phyloP scores from a whole-genome alignment of 225 moss, liverwort and hornwort genomes.

The Sphagnum contortum region DNA sequence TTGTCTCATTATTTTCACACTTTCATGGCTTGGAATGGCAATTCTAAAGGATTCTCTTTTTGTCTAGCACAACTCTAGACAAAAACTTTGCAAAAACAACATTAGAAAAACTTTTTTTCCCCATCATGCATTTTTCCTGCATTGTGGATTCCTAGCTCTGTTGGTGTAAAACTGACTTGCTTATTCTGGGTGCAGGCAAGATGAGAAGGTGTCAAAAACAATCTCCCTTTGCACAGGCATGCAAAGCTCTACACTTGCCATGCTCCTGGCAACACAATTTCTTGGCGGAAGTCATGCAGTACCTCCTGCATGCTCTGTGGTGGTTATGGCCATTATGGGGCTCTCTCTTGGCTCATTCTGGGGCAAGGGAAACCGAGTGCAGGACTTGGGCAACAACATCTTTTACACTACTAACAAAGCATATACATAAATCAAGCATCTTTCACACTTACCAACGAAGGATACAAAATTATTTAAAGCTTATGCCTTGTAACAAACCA shows the following conservation, averaged over 20 bases:
- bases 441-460: no score
- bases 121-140: no score
- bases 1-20: no score
- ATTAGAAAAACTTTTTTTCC: no score
- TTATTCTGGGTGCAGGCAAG: slow-evolving; percentile 32
- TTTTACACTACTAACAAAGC: slow-evolving; percentile 15
- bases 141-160: no score
- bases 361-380: slow-evolving; percentile 66
- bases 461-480: no score
- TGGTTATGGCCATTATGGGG: slow-evolving; percentile 96
- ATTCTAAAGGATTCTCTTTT: no score
- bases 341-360: slow-evolving; percentile 83
- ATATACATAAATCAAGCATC: slow-evolving; percentile 14
- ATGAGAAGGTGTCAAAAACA: slow-evolving; percentile 73
- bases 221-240: slow-evolving; percentile 91
- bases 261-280: slow-evolving; percentile 97
- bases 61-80: no score
- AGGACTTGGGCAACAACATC: slow-evolving; percentile 22
- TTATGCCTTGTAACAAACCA: no score
- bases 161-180: no score
- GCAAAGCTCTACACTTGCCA: slow-evolving; percentile 98
- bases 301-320: slow-evolving; percentile 96
- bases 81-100: no score
- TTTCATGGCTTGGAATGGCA: no score
- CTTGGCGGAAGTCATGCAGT: slow-evolving; percentile 88